Percentiles rank a stretch among this genome's conserved stretches.
Conservation (phyloP, 768 basidiomycete genomes). For the Mycena belliarum region DNA sequence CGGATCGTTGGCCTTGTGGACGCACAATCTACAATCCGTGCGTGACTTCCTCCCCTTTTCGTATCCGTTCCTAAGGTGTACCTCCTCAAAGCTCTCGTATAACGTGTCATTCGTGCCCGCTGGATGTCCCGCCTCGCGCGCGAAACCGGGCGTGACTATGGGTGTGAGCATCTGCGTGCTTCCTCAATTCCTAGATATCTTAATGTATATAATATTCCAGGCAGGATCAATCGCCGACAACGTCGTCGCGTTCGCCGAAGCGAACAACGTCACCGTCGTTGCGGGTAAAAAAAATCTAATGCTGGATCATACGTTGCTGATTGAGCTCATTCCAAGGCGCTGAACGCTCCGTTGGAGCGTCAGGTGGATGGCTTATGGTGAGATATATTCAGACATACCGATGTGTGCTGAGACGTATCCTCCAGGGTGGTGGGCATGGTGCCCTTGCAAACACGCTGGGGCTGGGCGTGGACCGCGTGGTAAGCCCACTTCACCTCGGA, state of each 20-base stretch:
- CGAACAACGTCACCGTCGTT: constrained; percentile 25
- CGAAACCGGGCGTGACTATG: constrained; percentile 26
- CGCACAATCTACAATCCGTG: constrained; percentile 14
- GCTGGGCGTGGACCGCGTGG: constrained; percentile 29
- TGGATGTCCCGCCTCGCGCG: constrained; percentile 15
- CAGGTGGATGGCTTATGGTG: constrained; percentile 27
- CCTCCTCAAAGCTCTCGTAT: constrained; percentile 9
- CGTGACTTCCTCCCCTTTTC: not conserved
- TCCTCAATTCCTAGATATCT: not conserved
- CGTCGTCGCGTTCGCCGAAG: constrained; percentile 25
- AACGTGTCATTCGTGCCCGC: constrained; percentile 16
- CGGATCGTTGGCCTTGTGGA: constrained; percentile 27
- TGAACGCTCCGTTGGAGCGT: constrained; percentile 23
- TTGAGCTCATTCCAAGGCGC: constrained; percentile 11
- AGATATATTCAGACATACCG: not conserved
- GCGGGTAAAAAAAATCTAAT: constrained; percentile 15
- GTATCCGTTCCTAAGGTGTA: not conserved
- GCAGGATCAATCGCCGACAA: constrained; percentile 24
- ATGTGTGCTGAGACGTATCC: not conserved
- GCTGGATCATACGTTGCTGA: not conserved
- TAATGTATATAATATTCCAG: constrained; percentile 1
- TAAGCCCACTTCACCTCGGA: constrained; percentile 1
- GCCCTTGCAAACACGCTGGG: constrained; percentile 26
- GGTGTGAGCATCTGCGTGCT: not conserved
- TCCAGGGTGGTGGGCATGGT: constrained; percentile 27